phyloP scores from a whole-genome alignment of 2,329 filamentous ascomycete species.

The Colletotrichum sp. region DNA sequence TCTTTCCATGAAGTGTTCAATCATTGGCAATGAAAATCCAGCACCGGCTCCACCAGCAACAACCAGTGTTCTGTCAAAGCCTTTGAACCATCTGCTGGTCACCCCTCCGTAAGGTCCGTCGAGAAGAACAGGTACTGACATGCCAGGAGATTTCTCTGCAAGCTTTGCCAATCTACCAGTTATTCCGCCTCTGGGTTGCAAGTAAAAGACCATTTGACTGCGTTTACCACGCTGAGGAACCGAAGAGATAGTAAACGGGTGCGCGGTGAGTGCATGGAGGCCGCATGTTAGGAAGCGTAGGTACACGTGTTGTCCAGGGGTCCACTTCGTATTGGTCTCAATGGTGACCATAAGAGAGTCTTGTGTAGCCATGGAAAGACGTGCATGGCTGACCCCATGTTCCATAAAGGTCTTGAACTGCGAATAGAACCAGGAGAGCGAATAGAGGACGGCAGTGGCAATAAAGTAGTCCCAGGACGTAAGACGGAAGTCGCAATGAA shows the following conservation, averaged over 20 bases:
- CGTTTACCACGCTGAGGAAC: conserved; percentile 34
- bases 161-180: conserved; percentile 50
- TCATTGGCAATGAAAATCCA: conserved; percentile 54
- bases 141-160: conserved; percentile 39
- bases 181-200: conserved; percentile 53
- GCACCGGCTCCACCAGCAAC: conserved; percentile 63
- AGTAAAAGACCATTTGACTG: conserved; percentile 56
- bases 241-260: conserved; percentile 63
- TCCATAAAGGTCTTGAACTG: conserved; percentile 42
- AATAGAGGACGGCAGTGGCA: conserved; percentile 47
- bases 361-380: conserved; percentile 25
- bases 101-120: conserved; percentile 67
- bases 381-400: neutral
- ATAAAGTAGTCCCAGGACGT: conserved; percentile 69
- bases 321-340: conserved; percentile 50
- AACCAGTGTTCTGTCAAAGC: conserved; percentile 49
- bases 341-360: conserved; percentile 43
- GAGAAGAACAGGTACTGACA: conserved; percentile 49
- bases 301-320: conserved; percentile 60
- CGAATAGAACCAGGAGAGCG: conserved; percentile 45
- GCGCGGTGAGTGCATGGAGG: conserved; percentile 47
- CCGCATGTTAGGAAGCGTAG: conserved; percentile 55
- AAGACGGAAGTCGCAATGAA: conserved; percentile 62
- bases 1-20: conserved; percentile 41
- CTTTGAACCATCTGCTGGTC: conserved; percentile 35